Evolutionary conservation across 1,284 basidiomycete species (phyloP), one percentile per base, ranked within the genome.

Genomic region (Singerocomus rubriflavus): DNA sequence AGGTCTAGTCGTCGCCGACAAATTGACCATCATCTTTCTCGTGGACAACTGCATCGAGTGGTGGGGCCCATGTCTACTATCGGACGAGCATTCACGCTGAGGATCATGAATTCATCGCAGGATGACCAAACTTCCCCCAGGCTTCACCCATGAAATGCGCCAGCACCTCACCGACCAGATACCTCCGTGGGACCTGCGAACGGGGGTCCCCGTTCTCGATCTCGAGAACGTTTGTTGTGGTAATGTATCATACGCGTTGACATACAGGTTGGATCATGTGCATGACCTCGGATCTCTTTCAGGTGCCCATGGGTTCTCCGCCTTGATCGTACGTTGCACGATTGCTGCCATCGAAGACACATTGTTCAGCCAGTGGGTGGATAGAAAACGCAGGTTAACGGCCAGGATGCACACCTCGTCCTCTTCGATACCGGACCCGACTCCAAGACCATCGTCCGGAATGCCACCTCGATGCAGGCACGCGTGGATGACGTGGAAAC

Each of bases 341-440:
- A 12, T 16, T 25, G 11, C 6, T 26, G 5, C 11, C 13, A 4
- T 29, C 25, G 13, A 13, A 26, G 30, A 27, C 25, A 1, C 33
- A 11, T 4, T n/a, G 11, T 25, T 14, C 29, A 7, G 39, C 42
- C 35, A 25, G 8, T 21, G 21, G 21, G 3, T 27, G 27, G 32
- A 42, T 60, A 85, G 82, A 80, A 83, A 72, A 84, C 83, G 1
- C 69, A 73, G 56, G 64, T 75, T 8, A 65, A 73, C 26, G 80
- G 72, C 6, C 68, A 75, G 46, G 51, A 67, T 52, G 59, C 13
- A 14, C 78, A 81, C 54, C 71, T 76, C 16, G 82, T 82, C 9
- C 76, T 92, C 31, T 90, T 92, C 62, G 91, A 93, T 68, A 84
- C 86, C 6, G 91, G 89, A 0, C 89, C 91, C 7, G 90, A 93